Evolutionary conservation across 306 rosid species (phyloP), one percentile per base, ranked within the genome.

Genomic region (Ceratonia siliqua): DNA sequence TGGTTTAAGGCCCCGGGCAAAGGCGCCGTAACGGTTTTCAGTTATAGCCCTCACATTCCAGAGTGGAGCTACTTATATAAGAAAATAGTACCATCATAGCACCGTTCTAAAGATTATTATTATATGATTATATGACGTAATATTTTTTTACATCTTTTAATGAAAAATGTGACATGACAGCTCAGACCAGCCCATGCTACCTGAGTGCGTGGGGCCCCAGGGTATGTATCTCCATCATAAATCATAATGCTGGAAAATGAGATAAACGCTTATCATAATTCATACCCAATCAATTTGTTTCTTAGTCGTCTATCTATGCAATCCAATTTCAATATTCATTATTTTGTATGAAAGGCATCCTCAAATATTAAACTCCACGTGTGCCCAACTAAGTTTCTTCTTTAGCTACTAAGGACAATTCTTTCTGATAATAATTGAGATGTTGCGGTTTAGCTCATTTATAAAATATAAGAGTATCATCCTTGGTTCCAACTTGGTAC

Each of bases 11-110:
- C 22, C 64, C 55, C 52, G 50, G 33, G 9, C 0, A 2, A 27
- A 21, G 70, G 36, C 25, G 9, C 32, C 11, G 65, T 64, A 81
- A 84, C 85, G 21, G 83, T 81, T 84, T 84, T 70, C 83, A 20
- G 85, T 74, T 84, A 78, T 27, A 69, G 54, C n/a, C n/a, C 32
- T 49, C 25, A 71, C 17, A 45, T 49, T 30, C 18, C 57, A 21
- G 8, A 30, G 7, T 1, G 9, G 0, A 1, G 5, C 18, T 5
- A 0, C 0, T 5, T 5, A 36, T 36, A 1, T 36, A 36, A 5
- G 6, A 5, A 6, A 36, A 2, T 9, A 4, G 7, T 35, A n/a
- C n/a, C n/a, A n/a, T n/a, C n/a, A n/a, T n/a, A n/a, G n/a, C n/a
- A n/a, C n/a, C n/a, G n/a, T n/a, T n/a, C n/a, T n/a, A n/a, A n/a